Base-by-base conservation (phyloP, 1,284 basidiomycete species). In the Somion occarium region DNA sequence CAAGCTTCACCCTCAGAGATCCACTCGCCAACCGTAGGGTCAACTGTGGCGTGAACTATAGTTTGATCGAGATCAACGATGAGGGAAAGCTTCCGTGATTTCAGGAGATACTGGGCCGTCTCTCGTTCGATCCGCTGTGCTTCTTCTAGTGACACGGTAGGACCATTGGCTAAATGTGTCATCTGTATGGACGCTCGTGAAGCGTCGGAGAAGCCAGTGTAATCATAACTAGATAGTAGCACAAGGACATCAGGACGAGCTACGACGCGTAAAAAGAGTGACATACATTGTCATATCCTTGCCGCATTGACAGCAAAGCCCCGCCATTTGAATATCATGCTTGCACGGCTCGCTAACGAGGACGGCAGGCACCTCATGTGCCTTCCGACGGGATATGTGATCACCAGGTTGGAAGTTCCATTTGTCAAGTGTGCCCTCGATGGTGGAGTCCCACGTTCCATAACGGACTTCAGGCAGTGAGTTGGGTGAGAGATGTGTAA, bases 61-160 rank as follows among this genome's bases (percentile, higher is more conserved):
- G 96, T 99, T 69, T 99, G 96, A 72, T 99, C 96, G 38, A 99
- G 82, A 73, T 99, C 96, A 60, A 99, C 96, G 61, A 99, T 98
- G 55, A 99, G 83, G 11, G 92, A 93, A 20, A 99, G 82, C 64
- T 88, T 93, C 52, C 85, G 80, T 13, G 83, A 73, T 46, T 79
- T 77, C 58, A 93, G 78, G 24, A 99, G 82, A 54, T 85, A 82
- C 2, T 85, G 72, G 1, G 91, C 88, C 3, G 87, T 88, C 62
- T 93, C 87, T 26, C 78, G 78, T 63, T 97, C 93, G 56, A 98
- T 85, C 20, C 91, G 82, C 61, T 89, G 83, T 0, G 95, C 95
- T 71, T 97, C 94, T 68, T 93, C 82, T 51, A 88, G 70, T 2
- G 85, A 88, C 48, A 90, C 85, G 37, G 84, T 85, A 1, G 88